Evolutionary conservation across 2,329 filamentous ascomycete genomes (phyloP), one percentile per base, ranked within the genome.

Genomic region (Ceratocystis ficicola): DNA sequence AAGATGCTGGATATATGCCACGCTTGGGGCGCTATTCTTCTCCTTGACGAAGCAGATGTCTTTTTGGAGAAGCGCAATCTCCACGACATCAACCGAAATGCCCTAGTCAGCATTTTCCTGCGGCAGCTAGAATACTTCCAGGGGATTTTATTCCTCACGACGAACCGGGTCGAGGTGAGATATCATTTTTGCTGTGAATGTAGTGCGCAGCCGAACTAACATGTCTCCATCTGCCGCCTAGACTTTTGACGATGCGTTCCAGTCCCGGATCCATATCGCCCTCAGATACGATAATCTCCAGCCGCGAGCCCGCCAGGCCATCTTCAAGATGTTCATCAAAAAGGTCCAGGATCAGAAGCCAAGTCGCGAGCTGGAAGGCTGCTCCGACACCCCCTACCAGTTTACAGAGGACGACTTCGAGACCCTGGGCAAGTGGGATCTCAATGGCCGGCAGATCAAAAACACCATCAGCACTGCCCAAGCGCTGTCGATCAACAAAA

Each of bases 191-290:
- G 10, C 5, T 15, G 8, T 25, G 8, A 7, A 12, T n/a, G 15
- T 36, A 28, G 25, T 17, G 22, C 5, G 2, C 15, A 25, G 6
- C 25, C n/a, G 22, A 28, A 3, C 50, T 64, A 57, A 59, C 36
- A 52, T n/a, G 17, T 28, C 2, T 5, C 25, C 20, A 52, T 62
- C 64, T 36, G 2, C 20, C 4, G 46, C n/a, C 7, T 66, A 86
- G 77, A 92, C 89, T 0, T 95, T 96, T 71, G 91, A 96, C 71
- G 89, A 94, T 68, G 91, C 91, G 0, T 95, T 95, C 79, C 88
- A 94, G 73, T 89, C 86, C 8, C 84, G 91, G 28, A 95, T 95
- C 68, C 90, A 95, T 73, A 86, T 95, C 70, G 89, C 90, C 0
- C 78, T 96, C 7, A 82, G 88, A 32, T 96, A 95, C 75, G 88